Evolutionary conservation across 2,329 filamentous ascomycete genomes (phyloP), one percentile per base, ranked within the genome.

Genomic region (Fusarium neocosmosporiellum): DNA sequence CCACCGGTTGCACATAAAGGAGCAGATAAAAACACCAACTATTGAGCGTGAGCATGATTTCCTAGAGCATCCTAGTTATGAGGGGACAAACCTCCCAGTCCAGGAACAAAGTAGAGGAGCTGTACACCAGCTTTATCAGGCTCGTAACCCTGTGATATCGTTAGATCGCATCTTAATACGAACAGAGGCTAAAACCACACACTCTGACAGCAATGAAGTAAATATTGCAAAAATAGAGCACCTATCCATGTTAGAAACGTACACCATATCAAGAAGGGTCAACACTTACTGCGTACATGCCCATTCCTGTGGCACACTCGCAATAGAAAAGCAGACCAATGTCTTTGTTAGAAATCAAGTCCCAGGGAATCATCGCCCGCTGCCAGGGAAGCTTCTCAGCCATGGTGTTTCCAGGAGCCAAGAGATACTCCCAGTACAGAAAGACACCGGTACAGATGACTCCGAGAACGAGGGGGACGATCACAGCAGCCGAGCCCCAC

Each of bases 161-260:
- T 60, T 27, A 72, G 54, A 53, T n/a, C 5, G 9, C 16, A 1
- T 18, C 4, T 22, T 14, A 3, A 29, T 3, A 5, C 6, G 11
- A 4, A 20, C 3, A n/a, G 9, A 9, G 14, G 68, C 10, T 5
- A 37, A 31, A 16, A 22, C 18, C 34, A 66, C 75, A 59, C 70
- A 81, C 81, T 74, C 80, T 79, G 5, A 92, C 90, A 18, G 92
- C 81, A 2, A 88, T 88, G 78, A 93, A 93, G 79, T 92, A 93
- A 20, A 93, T 86, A 18, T 88, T 89, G 72, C 91, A 88, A 73
- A 93, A 93, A 79, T 93, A 93, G 71, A 93, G 88, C 1, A 91
- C 88, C 81, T 81, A 27, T 37, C 31, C 22, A 46, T 39, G 14
- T 86, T 83, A 77, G 86, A 71, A 85, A 79, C 1, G 81, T 27